phyloP scores from a whole-genome alignment of 2,329 filamentous ascomycete genomes.

The Alternaria angustiovoidea region DNA sequence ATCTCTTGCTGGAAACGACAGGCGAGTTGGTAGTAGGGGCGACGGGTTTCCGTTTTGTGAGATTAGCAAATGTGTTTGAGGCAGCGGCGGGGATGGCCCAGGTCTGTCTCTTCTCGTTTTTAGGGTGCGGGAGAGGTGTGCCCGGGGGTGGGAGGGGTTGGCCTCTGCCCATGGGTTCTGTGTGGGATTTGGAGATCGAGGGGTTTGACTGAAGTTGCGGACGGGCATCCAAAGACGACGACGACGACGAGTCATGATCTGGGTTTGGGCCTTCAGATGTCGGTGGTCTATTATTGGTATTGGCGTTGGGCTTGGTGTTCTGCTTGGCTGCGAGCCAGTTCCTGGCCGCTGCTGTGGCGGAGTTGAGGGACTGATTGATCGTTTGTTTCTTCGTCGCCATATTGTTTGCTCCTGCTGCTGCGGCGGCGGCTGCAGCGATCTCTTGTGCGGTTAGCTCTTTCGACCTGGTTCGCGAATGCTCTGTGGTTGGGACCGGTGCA shows the following conservation, averaged over 20 bases:
- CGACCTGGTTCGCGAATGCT: constrained; percentile 23
- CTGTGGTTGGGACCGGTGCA: constrained; percentile 10
- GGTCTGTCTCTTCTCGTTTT: constrained; percentile 60
- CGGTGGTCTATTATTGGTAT: constrained; percentile 17
- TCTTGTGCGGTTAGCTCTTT: constrained; percentile 33
- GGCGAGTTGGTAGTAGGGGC: neutral
- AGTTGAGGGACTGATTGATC: constrained; percentile 49
- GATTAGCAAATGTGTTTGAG: constrained; percentile 40
- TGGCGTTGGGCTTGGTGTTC: constrained; percentile 39
- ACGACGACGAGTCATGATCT: constrained; percentile 11
- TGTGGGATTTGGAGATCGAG: constrained; percentile 45
- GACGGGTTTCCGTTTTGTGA: constrained; percentile 72
- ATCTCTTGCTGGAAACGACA: constrained; percentile 11
- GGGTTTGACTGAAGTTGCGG: constrained; percentile 12
- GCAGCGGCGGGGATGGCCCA: constrained; percentile 61
- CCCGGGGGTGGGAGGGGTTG: constrained; percentile 84
- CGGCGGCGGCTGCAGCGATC: constrained; percentile 31
- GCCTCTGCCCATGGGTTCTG: constrained; percentile 81
- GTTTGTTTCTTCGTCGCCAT: constrained; percentile 33
- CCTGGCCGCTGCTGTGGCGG: constrained; percentile 65
- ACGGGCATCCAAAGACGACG: constrained; percentile 6
- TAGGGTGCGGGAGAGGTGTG: constrained; percentile 75
- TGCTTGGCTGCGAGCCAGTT: constrained; percentile 65
- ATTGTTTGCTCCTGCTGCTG: constrained; percentile 27
- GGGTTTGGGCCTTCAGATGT: constrained; percentile 21